Base-by-base conservation (phyloP, 768 basidiomycete species). In the Boletellus ananas region DNA sequence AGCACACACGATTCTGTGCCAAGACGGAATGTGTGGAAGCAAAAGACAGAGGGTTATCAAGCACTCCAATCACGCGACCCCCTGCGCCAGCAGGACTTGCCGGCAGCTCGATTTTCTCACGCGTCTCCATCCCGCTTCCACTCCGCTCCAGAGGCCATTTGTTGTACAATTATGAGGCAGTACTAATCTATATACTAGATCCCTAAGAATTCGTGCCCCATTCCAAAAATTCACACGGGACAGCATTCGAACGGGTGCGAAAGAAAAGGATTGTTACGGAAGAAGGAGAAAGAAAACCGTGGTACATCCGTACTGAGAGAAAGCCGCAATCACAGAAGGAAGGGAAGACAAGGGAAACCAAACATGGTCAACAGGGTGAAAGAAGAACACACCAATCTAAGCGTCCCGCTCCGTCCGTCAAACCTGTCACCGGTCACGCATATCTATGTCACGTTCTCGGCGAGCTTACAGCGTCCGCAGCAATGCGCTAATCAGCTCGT, bases 181-280 rank as follows among this genome's bases (percentile, higher is more conserved):
- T 53, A 59, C 48, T 66, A 64, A 52, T 66, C 63, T 64, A 66
- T 43, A 45, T 43, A 45, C 59, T 58, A 54, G 43, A 50, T 58
- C 60, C 58, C 54, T 52, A 53, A n/a, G 57, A 51, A 54, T 43
- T 45, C 38, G 17, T 57, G 54, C 49, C 54, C 52, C 45, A n/a
- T 52, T 49, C 58, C 55, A 59, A 62, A 58, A 57, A 52, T 38
- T 39, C 11, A n/a, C 33, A 38, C 7, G 29, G 53, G 37, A 47
- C 49, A 43, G 36, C 42, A 36, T 51, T 57, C 34, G 11, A 54
- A 52, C 50, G 56, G 44, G 49, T 51, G 53, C 56, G 5, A 27
- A 45, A 11, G 9, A n/a, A 42, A 51, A 35, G n/a, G 25, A 35
- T 11, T 14, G 49, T 50, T 52, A 38, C 46, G 50, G 37, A 37